Base-by-base conservation (phyloP, 768 basidiomycete species). In the Pulveroboletus sp. region DNA sequence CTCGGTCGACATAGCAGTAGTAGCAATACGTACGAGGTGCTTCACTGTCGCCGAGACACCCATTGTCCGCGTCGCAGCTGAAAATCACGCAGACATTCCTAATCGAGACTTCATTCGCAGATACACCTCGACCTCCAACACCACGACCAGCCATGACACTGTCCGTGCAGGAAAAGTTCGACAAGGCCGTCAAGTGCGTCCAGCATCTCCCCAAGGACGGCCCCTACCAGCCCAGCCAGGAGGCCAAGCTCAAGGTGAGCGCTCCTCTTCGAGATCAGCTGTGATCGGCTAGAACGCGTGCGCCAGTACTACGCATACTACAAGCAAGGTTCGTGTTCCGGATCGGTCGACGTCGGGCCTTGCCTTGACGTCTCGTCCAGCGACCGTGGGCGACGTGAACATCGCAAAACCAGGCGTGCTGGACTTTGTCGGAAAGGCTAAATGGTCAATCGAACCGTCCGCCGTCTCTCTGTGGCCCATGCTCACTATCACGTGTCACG, bases 301-400 rank as follows among this genome's bases (percentile, higher is more conserved):
- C 3, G 39, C 17, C 61, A 97, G 94, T 96, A 96, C 77, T 99
- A 98, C 77, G 78, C 77, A 58, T 81, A 85, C 69, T 97, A 76
- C 81, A 99, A 98, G 79, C 93, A 95, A 77, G 91, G 92, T 86
- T 47, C 39, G 67, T 47, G 18, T 21, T 21, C 6, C 3, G 28
- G 49, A 49, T 55, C 46, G 30, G 32, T 31, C n/a, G 41, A 32
- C 3, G 40, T 39, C 32, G 43, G 42, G 27, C 26, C 32, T 27
- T 30, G 6, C 41, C 52, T 41, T n/a, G 53, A 24, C 11, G n/a
- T n/a, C 4, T 18, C 42, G n/a, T 41, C 8, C 46, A 93, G 92
- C 80, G 39, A 91, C 76, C 7, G 63, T 81, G 33, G 93, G 93
- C 44, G 85, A 94, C 67, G 76, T 78, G 57, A 85, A 77, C 65